These are phyloP conservation scores for Neonectria faginata DNA, from an alignment of 2,329 filamentous ascomycete species.

Conservation along the genomic window DNA sequence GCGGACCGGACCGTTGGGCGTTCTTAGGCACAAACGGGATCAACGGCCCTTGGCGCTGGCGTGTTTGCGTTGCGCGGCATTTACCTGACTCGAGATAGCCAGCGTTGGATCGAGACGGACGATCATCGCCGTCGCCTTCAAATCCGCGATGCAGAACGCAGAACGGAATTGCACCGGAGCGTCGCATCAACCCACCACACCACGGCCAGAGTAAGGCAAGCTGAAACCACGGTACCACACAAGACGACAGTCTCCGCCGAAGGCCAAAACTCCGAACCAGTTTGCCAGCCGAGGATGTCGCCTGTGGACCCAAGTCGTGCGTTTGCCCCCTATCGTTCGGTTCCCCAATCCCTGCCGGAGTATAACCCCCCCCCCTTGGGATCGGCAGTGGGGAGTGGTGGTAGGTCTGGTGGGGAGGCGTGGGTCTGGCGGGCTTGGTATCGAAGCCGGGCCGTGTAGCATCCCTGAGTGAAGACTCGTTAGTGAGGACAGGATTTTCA, in stretches of 20 bases:
- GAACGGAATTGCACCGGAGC: background rate
- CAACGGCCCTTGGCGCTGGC: background rate
- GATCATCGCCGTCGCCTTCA: background rate
- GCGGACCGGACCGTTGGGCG: background rate
- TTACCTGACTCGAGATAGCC: background rate
- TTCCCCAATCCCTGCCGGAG: background rate
- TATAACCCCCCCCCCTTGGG: background rate
- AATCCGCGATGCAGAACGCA: background rate
- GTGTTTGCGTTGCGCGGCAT: background rate
- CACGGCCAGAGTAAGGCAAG: background rate
- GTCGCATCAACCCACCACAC: background rate
- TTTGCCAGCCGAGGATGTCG: too few relatives aligned
- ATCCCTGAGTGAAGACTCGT: background rate
- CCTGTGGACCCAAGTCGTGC: too few relatives aligned
- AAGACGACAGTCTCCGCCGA: background rate
- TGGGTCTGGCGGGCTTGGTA: background rate
- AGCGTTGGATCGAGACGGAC: background rate
- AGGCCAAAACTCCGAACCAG: background rate
- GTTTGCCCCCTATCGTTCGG: background rate
- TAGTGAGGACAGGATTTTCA: background rate
- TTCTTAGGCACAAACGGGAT: background rate
- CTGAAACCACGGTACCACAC: background rate
- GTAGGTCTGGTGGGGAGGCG: background rate
- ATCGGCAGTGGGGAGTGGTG: background rate
- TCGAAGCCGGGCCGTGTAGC: background rate